Base-by-base conservation (phyloP, 441 rosid species). In the Brassica hybrid region DNA sequence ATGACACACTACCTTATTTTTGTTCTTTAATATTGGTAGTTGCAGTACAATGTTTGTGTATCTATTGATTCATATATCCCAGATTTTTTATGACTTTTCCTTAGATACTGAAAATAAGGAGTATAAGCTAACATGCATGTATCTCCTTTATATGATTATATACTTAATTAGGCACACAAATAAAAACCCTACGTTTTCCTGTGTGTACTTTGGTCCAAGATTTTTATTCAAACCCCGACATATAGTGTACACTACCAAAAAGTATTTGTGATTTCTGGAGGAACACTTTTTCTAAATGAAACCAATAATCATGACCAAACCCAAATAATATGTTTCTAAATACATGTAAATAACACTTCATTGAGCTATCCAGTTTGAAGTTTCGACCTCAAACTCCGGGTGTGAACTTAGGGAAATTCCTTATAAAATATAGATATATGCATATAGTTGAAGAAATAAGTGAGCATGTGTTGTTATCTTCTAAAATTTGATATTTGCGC, bases 11-110 rank as follows among this genome's bases (percentile, higher is more conserved):
- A 66, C 57, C 54, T 65, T 72, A 4, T 66, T 70, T 45, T 48
- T 63, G 45, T 63, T 65, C 38, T 65, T 77, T 77, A 71, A 76
- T 64, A 69, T 63, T 54, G 16, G 59, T 64, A 64, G 65, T 43
- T 70, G 13, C 70, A 25, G 71, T 65, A 13, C 65, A 70, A 2
- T 21, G 58, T 52, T 56, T 76, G 65, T 52, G 65, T 21, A 25
- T 54, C 59, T 19, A 23, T 36, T 62, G n/a, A 23, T 74, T 19
- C 14, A 58, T 21, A 21, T 21, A 21, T 17, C 32, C 52, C 5
- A 11, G 32, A 45, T 43, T 67, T 67, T 64, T 2, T 14, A 7
- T 6, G 32, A 45, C 27, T 1, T 67, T 74, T 27, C 32, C 32
- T 27, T 27, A 27, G 32, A 27, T 27, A 27, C 32, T 27, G 32